Conservation (phyloP, 2,329 filamentous ascomycete species). For the Mycosphaerelloides madeirae region DNA sequence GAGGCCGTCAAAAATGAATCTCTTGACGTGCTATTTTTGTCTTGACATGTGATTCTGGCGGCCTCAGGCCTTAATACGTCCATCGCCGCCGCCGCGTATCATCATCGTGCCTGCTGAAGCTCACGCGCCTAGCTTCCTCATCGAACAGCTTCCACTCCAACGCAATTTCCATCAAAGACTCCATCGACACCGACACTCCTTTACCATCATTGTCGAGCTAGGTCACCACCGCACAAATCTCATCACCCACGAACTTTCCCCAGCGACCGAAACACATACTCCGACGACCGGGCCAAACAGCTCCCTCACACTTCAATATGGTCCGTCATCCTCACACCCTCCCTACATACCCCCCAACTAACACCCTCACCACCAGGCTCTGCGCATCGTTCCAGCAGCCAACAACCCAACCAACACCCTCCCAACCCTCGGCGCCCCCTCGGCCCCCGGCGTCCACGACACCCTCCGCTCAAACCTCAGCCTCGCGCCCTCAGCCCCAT, state of each 20-base stretch:
- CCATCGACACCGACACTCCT: neutral
- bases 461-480: slow-evolving; percentile 80
- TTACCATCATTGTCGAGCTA: neutral
- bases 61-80: too few relatives aligned
- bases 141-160: neutral
- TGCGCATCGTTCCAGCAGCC: slow-evolving; percentile 78
- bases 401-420: slow-evolving; percentile 53
- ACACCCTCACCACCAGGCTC: slow-evolving; percentile 33
- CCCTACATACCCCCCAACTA: neutral
- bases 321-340: slow-evolving; percentile 4
- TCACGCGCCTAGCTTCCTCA: slow-evolving; percentile 3
- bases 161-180: neutral
- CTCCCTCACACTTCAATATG: slow-evolving; percentile 6
- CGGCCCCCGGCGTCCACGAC: slow-evolving; percentile 88
- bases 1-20: neutral
- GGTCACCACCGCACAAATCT: neutral
- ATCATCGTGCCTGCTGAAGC: slow-evolving; percentile 18
- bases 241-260: slow-evolving; percentile 1
- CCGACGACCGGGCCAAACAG: neutral
- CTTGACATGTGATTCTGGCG: too few relatives aligned
- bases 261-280: slow-evolving; percentile 6
- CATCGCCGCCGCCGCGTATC: slow-evolving; percentile 1
- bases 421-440: slow-evolving; percentile 64
- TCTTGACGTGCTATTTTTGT: neutral
- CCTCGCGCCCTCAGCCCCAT: slow-evolving; percentile 49